phyloP scores from a whole-genome alignment of 2,329 filamentous ascomycete genomes.

The Penicillium janthinellum region DNA sequence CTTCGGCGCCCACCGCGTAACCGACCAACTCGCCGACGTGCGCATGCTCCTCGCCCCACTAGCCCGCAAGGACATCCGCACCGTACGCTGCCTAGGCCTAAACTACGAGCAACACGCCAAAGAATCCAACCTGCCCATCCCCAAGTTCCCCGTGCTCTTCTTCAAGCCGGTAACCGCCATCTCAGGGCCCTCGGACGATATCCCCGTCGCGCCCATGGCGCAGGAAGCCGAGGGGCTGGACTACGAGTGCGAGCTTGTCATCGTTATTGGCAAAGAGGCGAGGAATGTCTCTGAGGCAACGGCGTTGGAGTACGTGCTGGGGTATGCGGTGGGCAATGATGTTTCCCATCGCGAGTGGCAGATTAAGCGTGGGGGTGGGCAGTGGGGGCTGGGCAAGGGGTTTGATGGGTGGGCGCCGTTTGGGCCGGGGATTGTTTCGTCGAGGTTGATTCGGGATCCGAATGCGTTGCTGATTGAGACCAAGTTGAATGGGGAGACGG shows the following conservation, averaged over 20 bases:
- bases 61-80: constrained; percentile 62
- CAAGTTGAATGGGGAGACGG: constrained; percentile 51
- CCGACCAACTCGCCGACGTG: constrained; percentile 59
- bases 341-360: constrained; percentile 81
- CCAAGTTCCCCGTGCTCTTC: constrained; percentile 72
- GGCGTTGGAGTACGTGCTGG: constrained; percentile 72
- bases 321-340: constrained; percentile 76
- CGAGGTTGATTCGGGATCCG: constrained; percentile 48
- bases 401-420: constrained; percentile 76
- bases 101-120: constrained; percentile 74
- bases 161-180: constrained; percentile 71
- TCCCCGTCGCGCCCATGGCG: constrained; percentile 66
- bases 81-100: constrained; percentile 69
- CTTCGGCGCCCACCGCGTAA: constrained; percentile 66
- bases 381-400: constrained; percentile 73
- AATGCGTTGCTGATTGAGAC: constrained; percentile 48
- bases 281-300: constrained; percentile 64
- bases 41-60: constrained; percentile 63
- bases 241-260: constrained; percentile 79
- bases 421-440: constrained; percentile 69
- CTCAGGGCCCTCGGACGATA: constrained; percentile 64
- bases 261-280: constrained; percentile 69
- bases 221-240: constrained; percentile 69
- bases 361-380: constrained; percentile 65
- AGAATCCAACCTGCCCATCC: constrained; percentile 69